phyloP scores from a whole-genome alignment of 225 moss, liverwort and hornwort genomes.

The Sphagnum contortum region DNA sequence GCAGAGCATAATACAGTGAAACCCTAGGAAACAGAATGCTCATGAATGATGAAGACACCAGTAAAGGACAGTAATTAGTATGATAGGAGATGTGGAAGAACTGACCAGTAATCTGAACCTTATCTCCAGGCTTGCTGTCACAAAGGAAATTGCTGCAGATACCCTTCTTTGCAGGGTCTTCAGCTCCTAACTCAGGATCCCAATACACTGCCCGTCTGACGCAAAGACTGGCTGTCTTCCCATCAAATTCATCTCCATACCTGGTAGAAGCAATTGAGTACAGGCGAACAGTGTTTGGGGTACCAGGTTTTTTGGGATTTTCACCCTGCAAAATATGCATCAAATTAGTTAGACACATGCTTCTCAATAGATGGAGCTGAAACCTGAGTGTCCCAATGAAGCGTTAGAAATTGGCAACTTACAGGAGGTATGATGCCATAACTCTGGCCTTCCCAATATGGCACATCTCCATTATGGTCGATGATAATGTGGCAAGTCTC shows the following conservation, averaged over 20 bases:
- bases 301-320: conserved; percentile 92
- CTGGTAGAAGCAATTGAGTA: conserved; percentile 95
- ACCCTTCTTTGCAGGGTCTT: conserved; percentile 90
- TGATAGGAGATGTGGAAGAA: not conserved
- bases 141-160: conserved; percentile 97
- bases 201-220: conserved; percentile 89
- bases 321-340: conserved; percentile 35
- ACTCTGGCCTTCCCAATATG: conserved; percentile 99
- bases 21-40: too few species aligned
- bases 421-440: conserved; percentile 86
- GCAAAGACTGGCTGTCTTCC: conserved; percentile 87
- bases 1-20: too few species aligned
- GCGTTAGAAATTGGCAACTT: not conserved
- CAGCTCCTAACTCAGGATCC: conserved; percentile 66
- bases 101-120: conserved; percentile 68
- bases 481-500: conserved; percentile 98
- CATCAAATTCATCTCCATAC: conserved; percentile 93
- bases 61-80: too few species aligned
- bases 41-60: too few species aligned
- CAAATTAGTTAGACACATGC: too few species aligned
- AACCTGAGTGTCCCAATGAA: too few species aligned
- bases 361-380: too few species aligned
- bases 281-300: conserved; percentile 69
- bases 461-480: conserved; percentile 69
- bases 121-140: conserved; percentile 74